Conservation (phyloP, 1,284 basidiomycete genomes). For the Cutaneotrichosporon cavernicola region DNA sequence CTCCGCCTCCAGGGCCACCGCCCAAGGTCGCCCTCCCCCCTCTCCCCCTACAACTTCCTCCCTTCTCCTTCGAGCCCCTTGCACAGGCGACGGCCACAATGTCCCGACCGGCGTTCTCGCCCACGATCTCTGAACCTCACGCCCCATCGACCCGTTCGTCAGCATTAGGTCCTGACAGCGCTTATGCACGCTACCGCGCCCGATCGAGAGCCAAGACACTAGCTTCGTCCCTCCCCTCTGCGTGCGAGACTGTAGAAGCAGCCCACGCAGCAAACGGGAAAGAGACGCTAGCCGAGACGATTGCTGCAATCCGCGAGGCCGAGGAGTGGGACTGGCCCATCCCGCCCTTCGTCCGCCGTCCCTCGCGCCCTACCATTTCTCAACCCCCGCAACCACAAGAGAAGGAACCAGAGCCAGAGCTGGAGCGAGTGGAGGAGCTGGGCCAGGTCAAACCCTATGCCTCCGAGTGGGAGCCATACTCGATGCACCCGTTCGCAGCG, state of each 20-base stretch:
- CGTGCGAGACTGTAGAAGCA: background rate
- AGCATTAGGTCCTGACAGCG: background rate
- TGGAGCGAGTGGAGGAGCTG: constrained; percentile 4
- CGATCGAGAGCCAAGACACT: constrained; percentile 2
- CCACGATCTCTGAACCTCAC: background rate
- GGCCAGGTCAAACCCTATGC: background rate
- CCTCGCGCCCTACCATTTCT: background rate
- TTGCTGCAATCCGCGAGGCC: constrained; percentile 18
- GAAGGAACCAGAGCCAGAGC: too few species aligned
- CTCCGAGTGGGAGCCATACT: background rate
- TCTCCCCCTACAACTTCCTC: background rate
- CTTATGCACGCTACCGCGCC: constrained; percentile 8
- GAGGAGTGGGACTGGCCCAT: constrained; percentile 23
- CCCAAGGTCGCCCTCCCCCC: background rate
- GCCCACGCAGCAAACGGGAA: background rate
- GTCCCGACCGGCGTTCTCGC: background rate
- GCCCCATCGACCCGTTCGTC: constrained; percentile 2
- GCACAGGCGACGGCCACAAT: background rate
- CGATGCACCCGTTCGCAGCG: background rate
- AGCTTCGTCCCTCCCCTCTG: background rate
- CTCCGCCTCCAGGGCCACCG: background rate
- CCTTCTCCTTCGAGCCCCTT: background rate
- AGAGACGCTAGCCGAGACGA: constrained; percentile 12
- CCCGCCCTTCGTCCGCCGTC: constrained; percentile 9
- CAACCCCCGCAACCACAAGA: background rate